These are phyloP conservation scores for Trichophyton equinum DNA, from an alignment of 2,329 filamentous ascomycete species.

Conservation along the genomic window DNA sequence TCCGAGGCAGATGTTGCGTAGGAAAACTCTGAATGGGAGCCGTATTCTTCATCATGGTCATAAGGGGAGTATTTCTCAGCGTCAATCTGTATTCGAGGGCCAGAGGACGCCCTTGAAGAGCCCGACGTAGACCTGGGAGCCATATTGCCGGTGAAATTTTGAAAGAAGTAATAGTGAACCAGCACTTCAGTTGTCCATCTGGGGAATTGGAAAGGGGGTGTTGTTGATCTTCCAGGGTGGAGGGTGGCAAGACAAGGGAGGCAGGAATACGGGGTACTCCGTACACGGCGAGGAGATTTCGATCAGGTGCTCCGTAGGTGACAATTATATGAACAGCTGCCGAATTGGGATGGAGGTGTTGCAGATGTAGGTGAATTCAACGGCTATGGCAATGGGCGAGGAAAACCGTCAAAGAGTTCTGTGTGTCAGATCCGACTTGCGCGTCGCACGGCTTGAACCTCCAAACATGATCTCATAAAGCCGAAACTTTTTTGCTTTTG, in stretches of 20 bases:
- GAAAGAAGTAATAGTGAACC: not conserved
- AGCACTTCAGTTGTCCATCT: not conserved
- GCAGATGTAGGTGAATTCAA: not conserved
- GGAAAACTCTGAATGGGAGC: constrained; percentile 41
- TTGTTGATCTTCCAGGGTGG: not conserved
- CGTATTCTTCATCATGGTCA: constrained; percentile 22
- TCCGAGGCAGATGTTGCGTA: constrained; percentile 32
- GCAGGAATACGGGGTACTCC: not conserved
- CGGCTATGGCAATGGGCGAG: not conserved
- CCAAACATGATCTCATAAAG: not conserved
- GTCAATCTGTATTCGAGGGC: constrained; percentile 9
- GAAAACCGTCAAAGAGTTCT: not conserved
- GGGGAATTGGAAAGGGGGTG: not conserved
- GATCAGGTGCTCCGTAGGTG: not conserved
- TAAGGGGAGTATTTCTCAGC: constrained; percentile 16
- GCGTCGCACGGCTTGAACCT: not conserved
- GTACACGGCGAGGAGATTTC: not conserved
- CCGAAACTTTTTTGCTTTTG: not conserved
- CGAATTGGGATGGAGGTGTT: not conserved
- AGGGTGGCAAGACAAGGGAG: not conserved
- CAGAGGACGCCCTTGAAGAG: not conserved
- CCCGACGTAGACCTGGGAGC: not conserved
- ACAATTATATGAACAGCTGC: not conserved
- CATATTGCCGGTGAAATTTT: not conserved
- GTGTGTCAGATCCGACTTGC: not conserved